A percentile compares a stretch with the other conserved stretches of the same genome.
phyloP scores from a whole-genome alignment of 1,284 basidiomycete genomes.

The Leccinum ponderosum region DNA sequence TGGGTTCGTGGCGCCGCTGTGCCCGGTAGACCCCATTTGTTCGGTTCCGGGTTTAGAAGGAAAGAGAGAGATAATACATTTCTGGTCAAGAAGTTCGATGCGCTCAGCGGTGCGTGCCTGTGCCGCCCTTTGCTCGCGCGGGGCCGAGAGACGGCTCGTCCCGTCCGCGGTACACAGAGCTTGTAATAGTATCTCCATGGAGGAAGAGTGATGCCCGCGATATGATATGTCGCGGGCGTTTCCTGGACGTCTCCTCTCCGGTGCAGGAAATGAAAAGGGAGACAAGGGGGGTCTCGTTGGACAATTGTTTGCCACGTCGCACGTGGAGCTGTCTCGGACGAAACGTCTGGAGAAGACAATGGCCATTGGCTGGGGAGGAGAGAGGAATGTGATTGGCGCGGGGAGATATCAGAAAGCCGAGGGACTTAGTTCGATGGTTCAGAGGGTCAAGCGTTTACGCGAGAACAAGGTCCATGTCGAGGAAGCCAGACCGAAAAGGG shows the following conservation, averaged over 20 bases:
- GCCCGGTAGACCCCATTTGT: not conserved
- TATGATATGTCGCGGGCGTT: not conserved
- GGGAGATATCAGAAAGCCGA: conserved; percentile 2
- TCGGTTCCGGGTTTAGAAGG: not conserved
- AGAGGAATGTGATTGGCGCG: not conserved
- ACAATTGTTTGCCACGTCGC: not conserved
- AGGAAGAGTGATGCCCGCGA: not conserved
- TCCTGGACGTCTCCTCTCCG: not conserved
- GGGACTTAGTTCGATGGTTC: conserved; percentile 5
- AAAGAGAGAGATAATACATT: not conserved
- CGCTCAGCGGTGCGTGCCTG: not conserved
- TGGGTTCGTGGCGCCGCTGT: not conserved
- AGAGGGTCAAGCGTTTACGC: conserved; percentile 7
- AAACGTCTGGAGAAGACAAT: not conserved
- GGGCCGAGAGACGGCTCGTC: not conserved
- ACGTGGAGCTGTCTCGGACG: not conserved
- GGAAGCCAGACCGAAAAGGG: conserved; percentile 20
- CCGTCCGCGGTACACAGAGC: not conserved
- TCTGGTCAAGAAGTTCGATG: not conserved
- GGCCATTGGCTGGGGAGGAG: not conserved
- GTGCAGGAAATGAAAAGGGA: not conserved
- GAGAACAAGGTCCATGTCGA: conserved; percentile 28
- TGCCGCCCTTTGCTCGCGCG: not conserved
- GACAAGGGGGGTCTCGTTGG: not conserved
- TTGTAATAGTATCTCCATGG: not conserved